Evolutionary conservation across 2,329 filamentous ascomycete species (phyloP).

Genomic region (Calycina marina): DNA sequence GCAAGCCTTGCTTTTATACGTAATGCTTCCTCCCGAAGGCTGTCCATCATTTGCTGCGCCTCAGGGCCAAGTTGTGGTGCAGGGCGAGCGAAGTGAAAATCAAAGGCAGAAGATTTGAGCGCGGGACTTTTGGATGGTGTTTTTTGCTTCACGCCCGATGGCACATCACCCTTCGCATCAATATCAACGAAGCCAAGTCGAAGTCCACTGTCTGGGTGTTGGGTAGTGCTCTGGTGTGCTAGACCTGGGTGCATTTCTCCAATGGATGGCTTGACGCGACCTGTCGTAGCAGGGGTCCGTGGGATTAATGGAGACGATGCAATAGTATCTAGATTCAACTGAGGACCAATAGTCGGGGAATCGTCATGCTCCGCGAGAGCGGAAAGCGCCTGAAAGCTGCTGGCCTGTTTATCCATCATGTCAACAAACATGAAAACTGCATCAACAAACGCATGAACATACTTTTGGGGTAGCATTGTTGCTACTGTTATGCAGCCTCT

Average conservation of each 20-base stretch:
- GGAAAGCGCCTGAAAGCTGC: too few relatives aligned
- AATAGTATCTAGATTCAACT: slow-evolving; percentile 13
- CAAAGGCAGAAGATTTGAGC: slow-evolving; percentile 44
- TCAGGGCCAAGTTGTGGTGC: slow-evolving; percentile 45
- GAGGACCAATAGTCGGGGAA: slow-evolving; percentile 8
- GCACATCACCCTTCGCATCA: slow-evolving; percentile 24
- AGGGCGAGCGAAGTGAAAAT: slow-evolving; percentile 44
- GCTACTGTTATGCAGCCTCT: slow-evolving; percentile 19
- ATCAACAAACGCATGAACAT: too few relatives aligned
- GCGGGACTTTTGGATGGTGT: slow-evolving; percentile 48
- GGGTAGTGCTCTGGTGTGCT: slow-evolving; percentile 58
- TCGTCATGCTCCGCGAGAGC: slow-evolving; percentile 21
- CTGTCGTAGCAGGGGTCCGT: slow-evolving; percentile 47
- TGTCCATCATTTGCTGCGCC: slow-evolving; percentile 45
- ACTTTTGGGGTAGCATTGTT: slow-evolving; percentile 20
- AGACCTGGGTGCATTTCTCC: slow-evolving; percentile 89
- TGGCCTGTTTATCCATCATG: too few relatives aligned
- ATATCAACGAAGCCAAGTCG: slow-evolving; percentile 73
- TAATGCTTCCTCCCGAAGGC: slow-evolving; percentile 56
- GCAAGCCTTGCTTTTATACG: slow-evolving; percentile 56
- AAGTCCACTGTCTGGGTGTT: slow-evolving; percentile 64
- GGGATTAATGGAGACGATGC: slow-evolving; percentile 16
- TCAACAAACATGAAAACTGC: too few relatives aligned
- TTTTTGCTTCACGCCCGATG: slow-evolving; percentile 32
- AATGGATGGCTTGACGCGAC: slow-evolving; percentile 52